phyloP scores from a whole-genome alignment of 169 alveolate species.

The Plasmodium vivax region DNA sequence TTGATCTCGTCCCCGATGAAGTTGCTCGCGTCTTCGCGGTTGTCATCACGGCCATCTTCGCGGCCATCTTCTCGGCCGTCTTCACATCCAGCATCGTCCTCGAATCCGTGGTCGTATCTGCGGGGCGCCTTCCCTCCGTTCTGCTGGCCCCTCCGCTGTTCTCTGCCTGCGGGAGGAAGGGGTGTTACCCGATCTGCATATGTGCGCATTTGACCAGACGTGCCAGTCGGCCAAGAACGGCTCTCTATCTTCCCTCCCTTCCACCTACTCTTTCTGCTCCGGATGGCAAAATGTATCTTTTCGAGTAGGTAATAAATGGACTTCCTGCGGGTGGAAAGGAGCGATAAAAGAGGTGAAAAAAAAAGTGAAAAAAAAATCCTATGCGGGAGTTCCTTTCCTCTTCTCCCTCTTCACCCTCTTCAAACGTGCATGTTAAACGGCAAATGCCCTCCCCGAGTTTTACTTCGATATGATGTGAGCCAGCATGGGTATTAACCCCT shows the following conservation, averaged over 20 bases:
- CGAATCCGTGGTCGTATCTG: slow-evolving; percentile 1
- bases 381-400: background rate
- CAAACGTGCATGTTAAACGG: background rate
- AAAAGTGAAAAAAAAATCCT: background rate
- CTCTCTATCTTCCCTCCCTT: background rate
- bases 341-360: background rate
- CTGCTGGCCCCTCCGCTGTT: background rate
- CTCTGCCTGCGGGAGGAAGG: background rate
- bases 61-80: background rate
- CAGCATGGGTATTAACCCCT: slow-evolving; percentile 66
- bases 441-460: background rate
- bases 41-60: background rate
- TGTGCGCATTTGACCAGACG: background rate
- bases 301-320: slow-evolving; percentile 64
- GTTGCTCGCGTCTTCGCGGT: slow-evolving; percentile 33
- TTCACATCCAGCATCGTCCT: background rate
- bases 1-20: slow-evolving; percentile 51
- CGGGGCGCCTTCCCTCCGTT: background rate
- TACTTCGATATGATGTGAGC: slow-evolving; percentile 67
- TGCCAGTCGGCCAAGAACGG: background rate
- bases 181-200: background rate
- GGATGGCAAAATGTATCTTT: slow-evolving; percentile 23
- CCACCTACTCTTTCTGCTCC: background rate
- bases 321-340: slow-evolving; percentile 3
- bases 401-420: background rate